Evolutionary conservation across 257 asterid genomes (phyloP).

Genomic region (Coffea eugenioides): DNA sequence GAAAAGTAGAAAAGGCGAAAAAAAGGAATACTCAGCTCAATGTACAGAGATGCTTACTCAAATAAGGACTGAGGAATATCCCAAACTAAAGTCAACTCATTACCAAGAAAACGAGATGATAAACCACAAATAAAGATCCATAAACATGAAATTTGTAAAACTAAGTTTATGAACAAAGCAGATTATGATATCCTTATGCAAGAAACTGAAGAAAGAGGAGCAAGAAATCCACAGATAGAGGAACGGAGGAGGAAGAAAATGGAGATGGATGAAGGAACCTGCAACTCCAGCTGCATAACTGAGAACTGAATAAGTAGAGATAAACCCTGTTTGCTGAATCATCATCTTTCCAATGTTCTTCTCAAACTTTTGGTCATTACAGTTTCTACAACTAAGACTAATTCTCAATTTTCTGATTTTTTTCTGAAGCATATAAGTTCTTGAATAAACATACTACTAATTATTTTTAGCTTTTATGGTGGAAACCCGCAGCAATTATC

Average conservation of each 20-base stretch:
- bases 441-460: not conserved
- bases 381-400: not conserved
- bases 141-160: not conserved
- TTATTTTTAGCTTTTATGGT: not conserved
- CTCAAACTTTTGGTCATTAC: not conserved
- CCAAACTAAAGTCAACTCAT: not conserved
- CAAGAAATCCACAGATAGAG: not conserved
- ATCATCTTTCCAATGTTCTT: not conserved
- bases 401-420: too few relatives aligned
- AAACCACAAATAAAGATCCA: not conserved
- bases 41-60: not conserved
- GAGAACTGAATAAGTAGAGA: constrained; percentile 47
- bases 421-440: too few relatives aligned
- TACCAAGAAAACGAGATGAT: not conserved
- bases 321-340: constrained; percentile 33
- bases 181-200: not conserved
- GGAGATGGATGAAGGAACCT: constrained; percentile 39
- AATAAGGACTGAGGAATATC: not conserved
- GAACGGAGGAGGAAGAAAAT: not conserved
- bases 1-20: not conserved
- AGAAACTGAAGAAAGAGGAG: not conserved
- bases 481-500: not conserved
- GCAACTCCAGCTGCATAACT: constrained; percentile 75
- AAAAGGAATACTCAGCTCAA: not conserved
- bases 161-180: not conserved